Conservation (phyloP, 164 flowering plant genomes). For the Brasenia schreberi region DNA sequence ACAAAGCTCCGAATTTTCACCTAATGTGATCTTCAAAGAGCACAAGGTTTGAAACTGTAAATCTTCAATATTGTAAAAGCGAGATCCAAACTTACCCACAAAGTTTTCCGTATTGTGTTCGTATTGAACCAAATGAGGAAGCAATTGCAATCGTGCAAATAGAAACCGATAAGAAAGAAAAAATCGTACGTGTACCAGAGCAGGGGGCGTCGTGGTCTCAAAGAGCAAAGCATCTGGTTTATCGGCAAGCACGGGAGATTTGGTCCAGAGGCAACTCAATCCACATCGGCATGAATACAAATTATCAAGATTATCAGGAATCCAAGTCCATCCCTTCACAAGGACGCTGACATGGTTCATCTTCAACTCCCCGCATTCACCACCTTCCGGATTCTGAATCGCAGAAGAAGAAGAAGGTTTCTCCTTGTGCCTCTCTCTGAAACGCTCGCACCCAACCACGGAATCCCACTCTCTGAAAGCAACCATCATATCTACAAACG, state of each 20-base stretch:
- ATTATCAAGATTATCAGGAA: slow-evolving; percentile 95
- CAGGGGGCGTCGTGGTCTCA: slow-evolving; percentile 82
- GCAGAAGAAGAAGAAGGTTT: slow-evolving; percentile 13
- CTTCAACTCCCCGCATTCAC: slow-evolving; percentile 42
- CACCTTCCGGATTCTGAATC: slow-evolving; percentile 30
- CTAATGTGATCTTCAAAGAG: too few relatives aligned
- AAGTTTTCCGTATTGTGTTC: too few relatives aligned
- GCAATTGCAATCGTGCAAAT: too few relatives aligned
- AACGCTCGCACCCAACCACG: slow-evolving; percentile 61
- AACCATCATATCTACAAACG: slow-evolving; percentile 46
- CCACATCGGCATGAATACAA: slow-evolving; percentile 80
- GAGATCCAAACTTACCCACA: too few relatives aligned
- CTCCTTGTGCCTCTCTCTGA: slow-evolving; percentile 33
- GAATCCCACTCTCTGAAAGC: slow-evolving; percentile 84
- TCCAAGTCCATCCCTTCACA: slow-evolving; percentile 99
- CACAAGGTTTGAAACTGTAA: too few relatives aligned
- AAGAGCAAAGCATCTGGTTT: slow-evolving; percentile 83
- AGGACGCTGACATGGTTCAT: slow-evolving; percentile 64
- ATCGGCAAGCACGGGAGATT: slow-evolving; percentile 79
- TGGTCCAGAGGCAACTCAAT: slow-evolving; percentile 97
- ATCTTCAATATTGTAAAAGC: too few relatives aligned
- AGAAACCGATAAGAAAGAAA: too few relatives aligned
- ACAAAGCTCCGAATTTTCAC: too few relatives aligned
- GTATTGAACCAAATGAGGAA: too few relatives aligned
- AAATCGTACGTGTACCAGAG: slow-evolving; percentile 25